Conservation (phyloP, 2,329 filamentous ascomycete species). For the Cladorrhinum sp. region DNA sequence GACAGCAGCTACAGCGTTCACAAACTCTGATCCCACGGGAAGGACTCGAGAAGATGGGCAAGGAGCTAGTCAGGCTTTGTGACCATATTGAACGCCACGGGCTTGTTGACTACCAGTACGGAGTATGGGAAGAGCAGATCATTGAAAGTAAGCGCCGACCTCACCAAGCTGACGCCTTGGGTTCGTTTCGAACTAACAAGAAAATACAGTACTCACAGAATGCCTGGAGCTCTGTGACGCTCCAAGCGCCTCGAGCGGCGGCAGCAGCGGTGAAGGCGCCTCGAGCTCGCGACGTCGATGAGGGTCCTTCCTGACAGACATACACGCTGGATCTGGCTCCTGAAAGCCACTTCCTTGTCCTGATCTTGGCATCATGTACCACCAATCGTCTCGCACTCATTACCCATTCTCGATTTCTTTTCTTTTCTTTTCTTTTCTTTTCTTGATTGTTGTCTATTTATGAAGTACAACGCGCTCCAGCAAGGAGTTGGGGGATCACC, state of each 20-base stretch:
- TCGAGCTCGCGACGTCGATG: constrained; percentile 22
- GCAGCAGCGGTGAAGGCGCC: constrained; percentile 25
- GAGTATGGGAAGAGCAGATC: constrained; percentile 93
- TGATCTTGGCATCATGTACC: constrained; percentile 3
- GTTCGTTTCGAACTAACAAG: constrained; percentile 5
- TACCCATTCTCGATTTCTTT: constrained; percentile 2
- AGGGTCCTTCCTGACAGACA: not conserved
- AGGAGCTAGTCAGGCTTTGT: constrained; percentile 76
- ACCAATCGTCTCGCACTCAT: constrained; percentile 2
- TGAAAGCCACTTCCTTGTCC: not conserved
- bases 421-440: not conserved
- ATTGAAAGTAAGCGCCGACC: constrained; percentile 64
- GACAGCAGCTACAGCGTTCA: constrained; percentile 53
- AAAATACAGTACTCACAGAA: constrained; percentile 32
- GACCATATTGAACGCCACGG: constrained; percentile 86
- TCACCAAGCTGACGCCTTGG: not conserved
- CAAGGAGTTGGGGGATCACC: constrained; percentile 14
- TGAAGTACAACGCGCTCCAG: constrained; percentile 11
- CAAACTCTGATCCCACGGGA: constrained; percentile 66
- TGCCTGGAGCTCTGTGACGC: constrained; percentile 47
- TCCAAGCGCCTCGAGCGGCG: constrained; percentile 35
- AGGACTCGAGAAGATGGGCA: constrained; percentile 73
- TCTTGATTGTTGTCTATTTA: constrained; percentile 2
- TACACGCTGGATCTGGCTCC: not conserved
- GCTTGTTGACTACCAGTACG: constrained; percentile 96